phyloP scores from a whole-genome alignment of 805 yeast genomes.

The Candida palmyrensis region DNA sequence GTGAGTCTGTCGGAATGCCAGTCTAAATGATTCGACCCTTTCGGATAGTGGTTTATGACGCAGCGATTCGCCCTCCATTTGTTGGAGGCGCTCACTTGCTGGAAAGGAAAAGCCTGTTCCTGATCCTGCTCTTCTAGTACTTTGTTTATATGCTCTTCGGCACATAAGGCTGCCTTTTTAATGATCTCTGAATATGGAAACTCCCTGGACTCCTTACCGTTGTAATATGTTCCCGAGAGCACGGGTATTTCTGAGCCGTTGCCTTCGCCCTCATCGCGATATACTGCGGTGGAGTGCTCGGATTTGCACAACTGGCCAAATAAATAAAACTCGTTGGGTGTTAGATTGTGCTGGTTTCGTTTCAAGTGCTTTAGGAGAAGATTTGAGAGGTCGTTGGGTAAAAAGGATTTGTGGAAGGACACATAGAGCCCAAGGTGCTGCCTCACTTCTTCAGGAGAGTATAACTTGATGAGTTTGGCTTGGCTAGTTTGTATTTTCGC shows the following conservation, averaged over 20 bases:
- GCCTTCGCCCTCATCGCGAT: constrained; percentile 8
- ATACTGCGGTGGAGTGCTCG: constrained; percentile 42
- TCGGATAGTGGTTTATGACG: constrained; percentile 52
- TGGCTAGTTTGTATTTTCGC: constrained; percentile 1
- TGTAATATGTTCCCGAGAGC: constrained; percentile 24
- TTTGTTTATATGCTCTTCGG: constrained; percentile 32
- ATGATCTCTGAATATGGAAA: constrained; percentile 36
- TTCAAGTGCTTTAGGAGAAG: constrained; percentile 37
- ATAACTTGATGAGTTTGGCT: constrained; percentile 1
- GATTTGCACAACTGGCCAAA: constrained; percentile 60
- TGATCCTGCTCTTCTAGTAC: constrained; percentile 26
- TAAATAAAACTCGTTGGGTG: constrained; percentile 46
- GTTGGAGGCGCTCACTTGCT: constrained; percentile 16
- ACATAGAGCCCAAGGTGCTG: constrained; percentile 42
- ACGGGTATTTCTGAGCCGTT: constrained; percentile 5
- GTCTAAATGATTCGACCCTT: constrained; percentile 49
- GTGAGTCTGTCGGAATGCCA: constrained; percentile 77
- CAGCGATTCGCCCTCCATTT: constrained; percentile 52
- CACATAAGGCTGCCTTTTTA: constrained; percentile 33
- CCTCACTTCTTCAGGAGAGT: constrained; percentile 10
- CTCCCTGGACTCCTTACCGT: constrained; percentile 32
- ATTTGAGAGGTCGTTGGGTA: constrained; percentile 48
- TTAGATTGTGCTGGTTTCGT: constrained; percentile 36
- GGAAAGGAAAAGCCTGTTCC: constrained; percentile 26
- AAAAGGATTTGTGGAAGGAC: constrained; percentile 44